A percentile compares a stretch with the other conserved stretches of the same genome.
Conservation (phyloP, 2,329 filamentous ascomycete genomes). For the Chaetomiaceae sp. region DNA sequence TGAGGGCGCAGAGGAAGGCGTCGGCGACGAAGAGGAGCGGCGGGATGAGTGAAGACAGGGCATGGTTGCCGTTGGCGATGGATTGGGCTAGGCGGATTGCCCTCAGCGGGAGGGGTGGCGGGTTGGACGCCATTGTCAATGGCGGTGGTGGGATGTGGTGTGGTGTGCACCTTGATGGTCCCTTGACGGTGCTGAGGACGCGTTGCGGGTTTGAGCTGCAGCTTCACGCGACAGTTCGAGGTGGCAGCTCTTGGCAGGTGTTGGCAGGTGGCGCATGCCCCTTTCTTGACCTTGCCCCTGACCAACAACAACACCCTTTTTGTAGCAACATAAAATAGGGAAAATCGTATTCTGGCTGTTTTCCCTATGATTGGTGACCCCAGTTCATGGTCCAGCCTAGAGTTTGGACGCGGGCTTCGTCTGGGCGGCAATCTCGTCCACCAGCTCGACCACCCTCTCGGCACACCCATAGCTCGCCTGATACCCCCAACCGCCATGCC, state of each 20-base stretch:
- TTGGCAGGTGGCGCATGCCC: not conserved
- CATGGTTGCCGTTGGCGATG: constrained; percentile 45
- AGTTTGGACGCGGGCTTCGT: constrained; percentile 27
- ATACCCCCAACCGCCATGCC: constrained; percentile 75
- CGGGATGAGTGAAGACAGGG: constrained; percentile 46
- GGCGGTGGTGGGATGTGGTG: constrained; percentile 1
- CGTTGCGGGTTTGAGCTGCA: not conserved
- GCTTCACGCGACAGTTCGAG: no score
- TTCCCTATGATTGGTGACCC: not conserved
- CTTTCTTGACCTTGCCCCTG: not conserved
- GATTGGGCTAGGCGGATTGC: constrained; percentile 35
- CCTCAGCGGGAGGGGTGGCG: constrained; percentile 22
- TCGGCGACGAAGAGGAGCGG: constrained; percentile 66
- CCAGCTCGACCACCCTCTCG: constrained; percentile 59
- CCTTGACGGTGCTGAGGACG: not conserved
- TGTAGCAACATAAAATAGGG: no score
- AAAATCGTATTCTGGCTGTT: not conserved
- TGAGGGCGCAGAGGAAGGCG: constrained; percentile 62
- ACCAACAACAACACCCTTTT: not conserved
- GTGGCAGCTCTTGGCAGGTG: constrained; percentile 5
- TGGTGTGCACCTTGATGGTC: no score
- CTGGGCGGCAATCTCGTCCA: constrained; percentile 51
- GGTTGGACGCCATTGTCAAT: constrained; percentile 14
- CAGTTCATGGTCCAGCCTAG: not conserved
- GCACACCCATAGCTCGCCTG: constrained; percentile 67